Conservation (phyloP, 176 grass and related monocot genomes). For the Triticum timopheevii region DNA sequence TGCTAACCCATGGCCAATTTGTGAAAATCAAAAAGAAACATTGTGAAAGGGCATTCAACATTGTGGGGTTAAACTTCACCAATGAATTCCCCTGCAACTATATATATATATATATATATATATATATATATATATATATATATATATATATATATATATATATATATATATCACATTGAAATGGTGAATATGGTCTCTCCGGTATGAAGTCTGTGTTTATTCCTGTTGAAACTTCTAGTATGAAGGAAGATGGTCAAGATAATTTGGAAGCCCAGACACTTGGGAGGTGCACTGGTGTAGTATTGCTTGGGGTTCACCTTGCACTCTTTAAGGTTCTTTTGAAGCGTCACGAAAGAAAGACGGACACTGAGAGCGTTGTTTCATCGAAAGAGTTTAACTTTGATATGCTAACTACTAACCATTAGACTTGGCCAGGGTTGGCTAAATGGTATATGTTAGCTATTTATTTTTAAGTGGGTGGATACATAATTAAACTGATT, state of each 20-base stretch:
- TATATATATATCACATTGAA: slow-evolving; percentile 46
- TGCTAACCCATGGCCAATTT: slow-evolving; percentile 77
- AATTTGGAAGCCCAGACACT: slow-evolving; percentile 59
- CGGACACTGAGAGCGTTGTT: slow-evolving; percentile 52
- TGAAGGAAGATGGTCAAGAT: slow-evolving; percentile 61
- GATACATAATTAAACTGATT: slow-evolving; percentile 1
- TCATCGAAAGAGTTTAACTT: slow-evolving; percentile 68
- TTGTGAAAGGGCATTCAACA: slow-evolving; percentile 41
- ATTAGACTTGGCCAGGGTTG: slow-evolving; percentile 85
- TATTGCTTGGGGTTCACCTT: slow-evolving; percentile 66
- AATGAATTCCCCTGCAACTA: slow-evolving; percentile 46
- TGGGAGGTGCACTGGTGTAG: slow-evolving; percentile 69
- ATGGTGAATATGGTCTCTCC: slow-evolving; percentile 44
- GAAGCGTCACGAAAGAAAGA: slow-evolving; percentile 79
- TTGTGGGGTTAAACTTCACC: slow-evolving; percentile 36
- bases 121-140: slow-evolving; percentile 2
- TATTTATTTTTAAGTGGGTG: slow-evolving; percentile 61
- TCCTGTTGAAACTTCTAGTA: slow-evolving; percentile 67
- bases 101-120: not conserved
- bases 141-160: not conserved
- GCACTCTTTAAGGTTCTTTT: slow-evolving; percentile 82
- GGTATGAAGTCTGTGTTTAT: slow-evolving; percentile 51
- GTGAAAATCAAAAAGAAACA: slow-evolving; percentile 42
- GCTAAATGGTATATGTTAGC: slow-evolving; percentile 88
- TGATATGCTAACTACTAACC: slow-evolving; percentile 73